phyloP scores from a whole-genome alignment of 2,329 filamentous ascomycete genomes.

The Talaromyces albobiverticillius region DNA sequence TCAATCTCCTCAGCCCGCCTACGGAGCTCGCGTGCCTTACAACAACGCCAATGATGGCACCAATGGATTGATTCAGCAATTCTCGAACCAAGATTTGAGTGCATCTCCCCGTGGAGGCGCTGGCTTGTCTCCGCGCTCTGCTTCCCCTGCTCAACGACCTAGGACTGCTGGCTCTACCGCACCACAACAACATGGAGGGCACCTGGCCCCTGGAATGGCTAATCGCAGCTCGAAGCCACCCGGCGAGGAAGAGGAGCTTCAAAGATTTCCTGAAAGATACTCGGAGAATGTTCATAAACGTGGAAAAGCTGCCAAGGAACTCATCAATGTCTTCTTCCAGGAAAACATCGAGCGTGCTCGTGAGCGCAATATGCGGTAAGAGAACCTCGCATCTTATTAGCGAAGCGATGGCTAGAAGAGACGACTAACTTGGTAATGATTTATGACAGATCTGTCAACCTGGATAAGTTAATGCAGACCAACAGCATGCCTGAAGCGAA shows the following conservation, averaged over 20 bases:
- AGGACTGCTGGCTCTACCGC: slow-evolving; percentile 72
- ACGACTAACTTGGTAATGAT: slow-evolving; percentile 6
- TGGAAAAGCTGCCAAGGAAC: slow-evolving; percentile 62
- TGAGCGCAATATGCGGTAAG: slow-evolving; percentile 89
- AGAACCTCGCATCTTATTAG: slow-evolving; percentile 8
- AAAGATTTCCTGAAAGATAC: slow-evolving; percentile 78
- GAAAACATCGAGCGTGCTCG: slow-evolving; percentile 95
- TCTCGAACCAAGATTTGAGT: slow-evolving; percentile 92
- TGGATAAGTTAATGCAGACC: slow-evolving; percentile 81
- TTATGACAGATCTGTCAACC: slow-evolving; percentile 72
- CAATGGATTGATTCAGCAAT: slow-evolving; percentile 89
- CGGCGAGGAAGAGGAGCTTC: slow-evolving; percentile 67
- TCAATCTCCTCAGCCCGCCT: slow-evolving; percentile 53
- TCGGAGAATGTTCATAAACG: slow-evolving; percentile 80
- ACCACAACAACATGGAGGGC: slow-evolving; percentile 58
- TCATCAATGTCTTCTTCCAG: slow-evolving; percentile 84
- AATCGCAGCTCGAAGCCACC: slow-evolving; percentile 55
- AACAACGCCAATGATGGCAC: slow-evolving; percentile 74
- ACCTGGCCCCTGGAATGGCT: slow-evolving; percentile 63
- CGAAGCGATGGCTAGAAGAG: not conserved
- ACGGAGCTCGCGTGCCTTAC: slow-evolving; percentile 49
- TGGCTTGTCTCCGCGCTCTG: slow-evolving; percentile 68
- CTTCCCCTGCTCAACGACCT: slow-evolving; percentile 71
- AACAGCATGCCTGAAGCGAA: slow-evolving; percentile 69
- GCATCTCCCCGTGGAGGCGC: slow-evolving; percentile 65